A percentile compares a stretch with the other conserved stretches of the same genome.
Evolutionary conservation across 2,329 filamentous ascomycete species (phyloP).

Genomic region (Aspergillus vadensis): DNA sequence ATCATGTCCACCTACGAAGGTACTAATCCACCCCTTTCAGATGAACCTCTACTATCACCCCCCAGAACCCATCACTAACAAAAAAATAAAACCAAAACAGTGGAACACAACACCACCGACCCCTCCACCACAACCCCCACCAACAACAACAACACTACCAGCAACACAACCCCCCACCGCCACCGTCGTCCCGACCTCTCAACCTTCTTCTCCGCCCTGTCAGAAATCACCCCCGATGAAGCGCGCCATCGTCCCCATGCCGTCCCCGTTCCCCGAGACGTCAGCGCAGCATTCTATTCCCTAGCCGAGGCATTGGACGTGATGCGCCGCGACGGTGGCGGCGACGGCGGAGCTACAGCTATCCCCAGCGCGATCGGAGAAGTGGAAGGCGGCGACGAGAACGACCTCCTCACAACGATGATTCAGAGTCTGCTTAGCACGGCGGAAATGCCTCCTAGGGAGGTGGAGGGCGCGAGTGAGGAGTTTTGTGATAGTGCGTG

Average conservation of each 20-base stretch:
- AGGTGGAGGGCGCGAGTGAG: constrained; percentile 63
- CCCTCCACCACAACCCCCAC: constrained; percentile 16
- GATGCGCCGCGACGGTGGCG: constrained; percentile 53
- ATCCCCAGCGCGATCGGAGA: not conserved
- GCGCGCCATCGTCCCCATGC: constrained; percentile 55
- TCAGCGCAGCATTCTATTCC: constrained; percentile 60
- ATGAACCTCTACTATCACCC: not conserved
- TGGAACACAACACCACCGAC: constrained; percentile 46
- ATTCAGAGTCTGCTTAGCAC: constrained; percentile 57
- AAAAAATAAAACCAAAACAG: constrained; percentile 28
- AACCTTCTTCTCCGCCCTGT: constrained; percentile 65
- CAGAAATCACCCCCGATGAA: constrained; percentile 56
- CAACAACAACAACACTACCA: constrained; percentile 18
- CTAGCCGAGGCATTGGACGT: constrained; percentile 63
- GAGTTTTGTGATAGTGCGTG: constrained; percentile 57
- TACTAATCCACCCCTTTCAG: constrained; percentile 14
- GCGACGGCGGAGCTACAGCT: not conserved
- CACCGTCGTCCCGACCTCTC: constrained; percentile 64
- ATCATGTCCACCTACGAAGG: constrained; percentile 50
- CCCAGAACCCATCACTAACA: not conserved
- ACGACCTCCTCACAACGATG: constrained; percentile 56
- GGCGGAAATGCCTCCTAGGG: constrained; percentile 61
- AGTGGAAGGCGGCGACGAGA: constrained; percentile 24
- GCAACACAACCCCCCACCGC: constrained; percentile 21
- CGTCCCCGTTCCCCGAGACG: constrained; percentile 61